Base-by-base conservation (phyloP, 805 yeast genomes). In the Brettanomyces sp. region DNA sequence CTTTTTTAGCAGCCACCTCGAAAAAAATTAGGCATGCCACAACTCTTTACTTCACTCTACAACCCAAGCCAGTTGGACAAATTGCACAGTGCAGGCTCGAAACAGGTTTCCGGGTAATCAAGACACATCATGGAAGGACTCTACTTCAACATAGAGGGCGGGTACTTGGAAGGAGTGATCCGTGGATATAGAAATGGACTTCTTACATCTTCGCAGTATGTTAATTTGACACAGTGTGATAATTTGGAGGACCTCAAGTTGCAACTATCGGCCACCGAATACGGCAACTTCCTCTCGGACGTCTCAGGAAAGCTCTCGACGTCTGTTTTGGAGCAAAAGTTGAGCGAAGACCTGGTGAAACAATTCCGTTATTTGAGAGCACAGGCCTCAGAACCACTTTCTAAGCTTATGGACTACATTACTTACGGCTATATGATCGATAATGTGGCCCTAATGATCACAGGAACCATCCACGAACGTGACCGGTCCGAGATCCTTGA, bases 381-480 rank as follows among this genome's bases (percentile, higher is more conserved):
- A 40, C 96, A 91, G 64, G 80, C 96, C 4, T 81, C 83, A 34
- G 89, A 88, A 49, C 84, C 82, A 33, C 69, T 91, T 58, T 71
- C 87, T 39, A 78, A 80, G 63, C 89, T 91, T 60, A 75, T 93
- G 80, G 96, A 95, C 63, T 95, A 70, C 63, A 88, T 95, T 62
- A 83, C 95, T 41, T 93, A 90, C 62, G 95, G 97, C 9, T 93
- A 95, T 68, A 93, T 93, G 99, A 95, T 93, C 59, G 99, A 93
- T 68, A 93, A 93, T 64, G 96, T 93, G 36, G 86, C 93, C 23
- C 73, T 93, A 59, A 85, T 93, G 84, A 91, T 93, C 59, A 90
- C 97, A 1, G 99, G 99, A 22, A 89, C 99, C 0, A 77, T 93
- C 50, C 99, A 93, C 62, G 95, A 90, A 59, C 77, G 98, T 58